These are phyloP conservation scores for Meyerozyma guilliermondii DNA, from an alignment of 1,139 yeast genomes.

Conservation along the genomic window DNA sequence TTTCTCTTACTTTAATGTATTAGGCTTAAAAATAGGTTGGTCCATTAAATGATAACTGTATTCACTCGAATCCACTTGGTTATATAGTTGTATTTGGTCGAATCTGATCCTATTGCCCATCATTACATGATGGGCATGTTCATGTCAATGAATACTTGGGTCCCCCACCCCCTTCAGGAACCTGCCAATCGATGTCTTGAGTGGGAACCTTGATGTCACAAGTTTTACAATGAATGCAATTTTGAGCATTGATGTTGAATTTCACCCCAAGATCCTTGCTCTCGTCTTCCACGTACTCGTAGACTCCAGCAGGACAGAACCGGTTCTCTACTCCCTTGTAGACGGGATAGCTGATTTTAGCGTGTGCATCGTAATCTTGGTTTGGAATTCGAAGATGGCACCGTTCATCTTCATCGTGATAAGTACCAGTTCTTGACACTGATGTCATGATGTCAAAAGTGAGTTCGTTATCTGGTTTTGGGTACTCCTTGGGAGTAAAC, in stretches of 20 bases:
- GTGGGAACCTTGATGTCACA: constrained; percentile 96
- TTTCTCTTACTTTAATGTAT: too few species aligned
- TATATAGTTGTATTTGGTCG: background rate
- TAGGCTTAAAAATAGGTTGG: too few species aligned
- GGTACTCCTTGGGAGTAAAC: constrained; percentile 72
- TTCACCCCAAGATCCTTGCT: constrained; percentile 57
- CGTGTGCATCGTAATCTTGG: constrained; percentile 66
- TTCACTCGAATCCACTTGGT: too few species aligned
- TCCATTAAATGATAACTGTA: too few species aligned
- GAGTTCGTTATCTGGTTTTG: constrained; percentile 88
- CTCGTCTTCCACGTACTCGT: constrained; percentile 80
- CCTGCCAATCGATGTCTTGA: constrained; percentile 91
- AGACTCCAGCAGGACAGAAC: constrained; percentile 98
- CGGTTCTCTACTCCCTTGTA: constrained; percentile 84
- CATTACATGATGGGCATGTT: too few species aligned
- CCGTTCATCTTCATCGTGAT: constrained; percentile 90
- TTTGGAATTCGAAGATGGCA: constrained; percentile 80
- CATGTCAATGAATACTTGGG: constrained; percentile 85
- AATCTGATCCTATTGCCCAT: background rate
- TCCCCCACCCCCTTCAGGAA: constrained; percentile 98
- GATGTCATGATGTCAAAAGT: constrained; percentile 90
- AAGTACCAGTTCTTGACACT: constrained; percentile 93
- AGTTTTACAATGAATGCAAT: constrained; percentile 96
- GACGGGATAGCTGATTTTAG: constrained; percentile 62
- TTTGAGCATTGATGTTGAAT: constrained; percentile 91